A percentile compares a stretch with the other conserved stretches of the same genome.
Conservation (phyloP, 306 rosid species). For the Ormosia semicastrata region DNA sequence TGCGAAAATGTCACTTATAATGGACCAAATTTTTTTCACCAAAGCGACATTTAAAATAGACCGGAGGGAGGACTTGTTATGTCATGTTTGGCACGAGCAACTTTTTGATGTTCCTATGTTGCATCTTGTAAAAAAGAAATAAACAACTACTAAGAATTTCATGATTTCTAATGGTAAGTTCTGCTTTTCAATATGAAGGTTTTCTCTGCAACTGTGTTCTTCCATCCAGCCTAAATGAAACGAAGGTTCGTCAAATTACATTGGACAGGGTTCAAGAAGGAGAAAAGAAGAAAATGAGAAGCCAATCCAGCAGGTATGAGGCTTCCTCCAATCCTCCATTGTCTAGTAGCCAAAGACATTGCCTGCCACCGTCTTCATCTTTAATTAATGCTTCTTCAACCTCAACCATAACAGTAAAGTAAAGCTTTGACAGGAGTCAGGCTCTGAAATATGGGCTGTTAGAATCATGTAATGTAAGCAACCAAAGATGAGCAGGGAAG, state of each 20-base stretch:
- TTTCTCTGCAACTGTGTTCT: constrained; percentile 95
- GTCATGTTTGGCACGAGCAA: neutral
- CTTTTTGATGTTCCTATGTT: neutral
- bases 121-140: neutral
- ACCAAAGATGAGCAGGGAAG: constrained; percentile 32
- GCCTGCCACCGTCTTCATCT: constrained; percentile 48
- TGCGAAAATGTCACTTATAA: no score
- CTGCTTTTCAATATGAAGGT: constrained; percentile 47
- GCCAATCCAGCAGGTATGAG: constrained; percentile 53
- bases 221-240: constrained; percentile 74
- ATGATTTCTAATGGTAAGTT: constrained; percentile 11
- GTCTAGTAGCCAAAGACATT: constrained; percentile 53
- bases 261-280: constrained; percentile 40
- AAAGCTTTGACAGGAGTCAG: constrained; percentile 36
- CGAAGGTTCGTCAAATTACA: constrained; percentile 55
- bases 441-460: constrained; percentile 31
- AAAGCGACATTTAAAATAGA: no score
- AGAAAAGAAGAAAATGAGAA: constrained; percentile 66
- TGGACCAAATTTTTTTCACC: no score
- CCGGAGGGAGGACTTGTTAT: neutral
- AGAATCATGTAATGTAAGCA: constrained; percentile 26
- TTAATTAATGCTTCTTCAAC: constrained; percentile 57
- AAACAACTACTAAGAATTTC: neutral
- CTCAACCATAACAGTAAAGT: constrained; percentile 58
- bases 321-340: constrained; percentile 35